These are phyloP conservation scores for Lignosus rhinocerotis DNA, from an alignment of 1,284 basidiomycete genomes.

Conservation along the genomic window DNA sequence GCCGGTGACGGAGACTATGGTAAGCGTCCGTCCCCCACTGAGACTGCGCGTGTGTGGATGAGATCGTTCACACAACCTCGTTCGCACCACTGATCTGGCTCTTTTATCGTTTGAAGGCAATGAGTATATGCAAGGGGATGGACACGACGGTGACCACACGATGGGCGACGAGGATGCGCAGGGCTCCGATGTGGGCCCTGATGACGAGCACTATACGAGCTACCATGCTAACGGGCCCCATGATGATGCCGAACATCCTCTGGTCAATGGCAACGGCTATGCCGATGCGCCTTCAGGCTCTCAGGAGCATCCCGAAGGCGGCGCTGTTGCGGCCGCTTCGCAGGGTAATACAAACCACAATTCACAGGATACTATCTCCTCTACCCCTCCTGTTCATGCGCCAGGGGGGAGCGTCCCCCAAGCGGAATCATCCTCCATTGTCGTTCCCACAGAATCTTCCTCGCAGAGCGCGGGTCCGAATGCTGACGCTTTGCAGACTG, in stretches of 20 bases:
- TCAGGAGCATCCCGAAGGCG: conserved; percentile 18
- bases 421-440: conserved; percentile 45
- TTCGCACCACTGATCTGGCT: conserved; percentile 57
- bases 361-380: conserved; percentile 20
- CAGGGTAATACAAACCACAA: conserved; percentile 14
- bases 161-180: conserved; percentile 32
- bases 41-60: conserved; percentile 34
- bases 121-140: conserved; percentile 41
- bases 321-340: conserved; percentile 7
- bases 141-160: conserved; percentile 35
- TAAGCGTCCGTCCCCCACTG: conserved; percentile 41
- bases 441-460: conserved; percentile 39
- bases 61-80: conserved; percentile 30
- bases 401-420: conserved; percentile 31
- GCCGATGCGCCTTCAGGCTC: conserved; percentile 27
- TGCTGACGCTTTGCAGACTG: conserved; percentile 24
- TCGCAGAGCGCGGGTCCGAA: conserved; percentile 9
- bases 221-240: conserved; percentile 24
- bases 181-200: conserved; percentile 31
- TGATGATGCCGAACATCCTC: conserved; percentile 24
- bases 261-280: conserved; percentile 26
- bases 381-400: conserved; percentile 26
- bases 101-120: conserved; percentile 49
- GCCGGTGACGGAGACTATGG: conserved; percentile 45
- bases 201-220: conserved; percentile 34